Percentiles rank a stretch among this genome's conserved stretches.
Evolutionary conservation across 768 basidiomycete genomes (phyloP).

Genomic region (Leccinum aurantiacum): DNA sequence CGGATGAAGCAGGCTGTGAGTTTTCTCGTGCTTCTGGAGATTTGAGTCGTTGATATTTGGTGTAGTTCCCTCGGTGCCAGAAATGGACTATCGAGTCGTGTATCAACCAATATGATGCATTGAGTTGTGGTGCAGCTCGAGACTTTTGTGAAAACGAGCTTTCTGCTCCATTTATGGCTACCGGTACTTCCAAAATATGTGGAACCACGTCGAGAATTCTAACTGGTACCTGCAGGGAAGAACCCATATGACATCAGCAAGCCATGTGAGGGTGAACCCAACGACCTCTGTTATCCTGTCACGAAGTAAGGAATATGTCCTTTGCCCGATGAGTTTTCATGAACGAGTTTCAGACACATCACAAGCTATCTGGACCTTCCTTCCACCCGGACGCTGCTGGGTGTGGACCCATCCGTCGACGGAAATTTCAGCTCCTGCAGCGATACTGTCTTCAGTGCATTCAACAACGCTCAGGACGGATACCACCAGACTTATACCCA

Average conservation of each 20-base stretch:
- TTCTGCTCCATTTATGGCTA: slow-evolving; percentile 23
- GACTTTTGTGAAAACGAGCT: slow-evolving; percentile 61
- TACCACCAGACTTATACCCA: slow-evolving; percentile 34
- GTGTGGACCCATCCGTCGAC: slow-evolving; percentile 52
- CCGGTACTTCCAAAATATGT: slow-evolving; percentile 30
- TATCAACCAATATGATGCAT: slow-evolving; percentile 63
- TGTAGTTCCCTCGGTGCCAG: slow-evolving; percentile 71
- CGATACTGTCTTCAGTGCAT: slow-evolving; percentile 47
- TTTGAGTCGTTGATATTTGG: not conserved
- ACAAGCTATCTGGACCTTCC: slow-evolving; percentile 60
- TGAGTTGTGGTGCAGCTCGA: slow-evolving; percentile 67
- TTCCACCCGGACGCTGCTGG: slow-evolving; percentile 52
- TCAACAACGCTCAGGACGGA: slow-evolving; percentile 44
- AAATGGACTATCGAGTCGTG: slow-evolving; percentile 57
- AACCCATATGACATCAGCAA: slow-evolving; percentile 73
- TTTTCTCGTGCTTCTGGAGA: not conserved
- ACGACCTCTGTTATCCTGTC: slow-evolving; percentile 60
- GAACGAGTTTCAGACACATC: slow-evolving; percentile 46
- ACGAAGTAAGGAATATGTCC: slow-evolving; percentile 35
- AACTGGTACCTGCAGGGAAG: slow-evolving; percentile 31
- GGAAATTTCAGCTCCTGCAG: slow-evolving; percentile 43
- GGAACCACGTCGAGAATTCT: not conserved
- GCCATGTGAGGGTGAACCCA: slow-evolving; percentile 51
- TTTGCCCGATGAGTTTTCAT: not conserved
- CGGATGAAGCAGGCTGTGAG: slow-evolving; percentile 44